These are phyloP conservation scores for Hypoxylon sp. DNA, from an alignment of 2,329 filamentous ascomycete genomes.

Conservation along the genomic window DNA sequence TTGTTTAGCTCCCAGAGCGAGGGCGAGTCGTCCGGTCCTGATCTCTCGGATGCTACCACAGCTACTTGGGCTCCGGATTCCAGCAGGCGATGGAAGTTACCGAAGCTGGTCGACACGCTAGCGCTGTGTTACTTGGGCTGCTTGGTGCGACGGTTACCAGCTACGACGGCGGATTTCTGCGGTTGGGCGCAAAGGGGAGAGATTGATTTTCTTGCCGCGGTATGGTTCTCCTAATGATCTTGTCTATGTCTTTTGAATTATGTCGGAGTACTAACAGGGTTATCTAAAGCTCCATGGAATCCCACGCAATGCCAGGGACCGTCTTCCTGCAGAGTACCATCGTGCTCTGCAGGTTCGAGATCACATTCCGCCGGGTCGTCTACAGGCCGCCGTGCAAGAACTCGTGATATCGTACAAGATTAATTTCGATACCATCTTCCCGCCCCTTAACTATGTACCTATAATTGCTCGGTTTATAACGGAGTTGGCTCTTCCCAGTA, in stretches of 20 bases:
- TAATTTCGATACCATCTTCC: slow-evolving; percentile 80
- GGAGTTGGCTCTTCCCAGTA: slow-evolving; percentile 81
- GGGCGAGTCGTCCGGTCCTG: slow-evolving; percentile 47
- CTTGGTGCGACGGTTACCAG: slow-evolving; percentile 80
- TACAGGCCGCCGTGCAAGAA: slow-evolving; percentile 76
- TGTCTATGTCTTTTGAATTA: not conserved
- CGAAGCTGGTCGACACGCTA: slow-evolving; percentile 81
- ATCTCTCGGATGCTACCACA: slow-evolving; percentile 53
- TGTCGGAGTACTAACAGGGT: slow-evolving; percentile 7
- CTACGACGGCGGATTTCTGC: slow-evolving; percentile 80
- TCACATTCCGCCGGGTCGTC: slow-evolving; percentile 66
- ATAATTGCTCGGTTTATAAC: slow-evolving; percentile 79
- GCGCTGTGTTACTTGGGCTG: slow-evolving; percentile 85
- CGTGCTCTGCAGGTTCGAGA: slow-evolving; percentile 68
- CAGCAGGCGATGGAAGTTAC: slow-evolving; percentile 68
- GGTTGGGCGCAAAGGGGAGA: slow-evolving; percentile 77
- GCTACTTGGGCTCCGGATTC: slow-evolving; percentile 62
- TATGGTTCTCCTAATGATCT: slow-evolving; percentile 56
- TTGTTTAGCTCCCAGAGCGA: slow-evolving; percentile 73
- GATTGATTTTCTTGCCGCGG: slow-evolving; percentile 80
- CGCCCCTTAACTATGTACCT: slow-evolving; percentile 78
- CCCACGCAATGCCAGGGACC: slow-evolving; percentile 75
- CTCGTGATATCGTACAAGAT: slow-evolving; percentile 74
- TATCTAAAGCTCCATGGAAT: slow-evolving; percentile 66
- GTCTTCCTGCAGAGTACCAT: slow-evolving; percentile 74